Conservation (phyloP, 2,329 filamentous ascomycete species). For the Dryadomyces quercus-mongolicae region DNA sequence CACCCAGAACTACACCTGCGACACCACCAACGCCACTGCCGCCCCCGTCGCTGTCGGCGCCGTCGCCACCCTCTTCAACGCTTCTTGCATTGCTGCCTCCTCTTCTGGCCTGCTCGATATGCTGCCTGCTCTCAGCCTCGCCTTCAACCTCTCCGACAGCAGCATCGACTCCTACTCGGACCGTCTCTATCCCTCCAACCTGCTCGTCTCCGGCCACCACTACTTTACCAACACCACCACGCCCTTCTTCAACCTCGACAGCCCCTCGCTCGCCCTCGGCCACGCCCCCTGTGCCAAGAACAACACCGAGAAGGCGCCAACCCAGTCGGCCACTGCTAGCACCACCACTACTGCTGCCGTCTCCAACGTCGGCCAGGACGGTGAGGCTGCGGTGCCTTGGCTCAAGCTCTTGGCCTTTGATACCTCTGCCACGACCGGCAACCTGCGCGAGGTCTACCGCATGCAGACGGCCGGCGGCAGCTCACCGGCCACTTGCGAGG, state of each 20-base stretch:
- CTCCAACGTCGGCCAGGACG: constrained; percentile 36
- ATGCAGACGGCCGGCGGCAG: constrained; percentile 74
- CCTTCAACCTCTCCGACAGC: constrained; percentile 42
- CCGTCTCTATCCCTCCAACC: constrained; percentile 42
- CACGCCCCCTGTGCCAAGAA: constrained; percentile 52
- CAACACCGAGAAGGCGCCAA: constrained; percentile 44
- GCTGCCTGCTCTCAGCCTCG: constrained; percentile 56
- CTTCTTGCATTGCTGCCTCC: constrained; percentile 62
- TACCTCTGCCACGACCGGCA: constrained; percentile 38
- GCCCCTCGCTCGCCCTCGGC: constrained; percentile 39
- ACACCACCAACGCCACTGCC: constrained; percentile 43
- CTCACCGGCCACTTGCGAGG: constrained; percentile 60
- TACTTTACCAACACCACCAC: constrained; percentile 59
- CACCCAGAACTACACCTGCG: constrained; percentile 90
- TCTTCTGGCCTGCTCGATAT: constrained; percentile 53
- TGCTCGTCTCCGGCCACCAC: constrained; percentile 62
- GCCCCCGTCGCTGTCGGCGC: constrained; percentile 59
- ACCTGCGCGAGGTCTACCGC: constrained; percentile 67
- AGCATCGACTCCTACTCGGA: constrained; percentile 15
- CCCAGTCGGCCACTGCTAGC: constrained; percentile 25
- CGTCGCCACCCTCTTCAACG: constrained; percentile 76
- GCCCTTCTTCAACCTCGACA: constrained; percentile 71
- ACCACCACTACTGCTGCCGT: constrained; percentile 31
- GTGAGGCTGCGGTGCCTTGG: constrained; percentile 66
- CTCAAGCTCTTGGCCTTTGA: constrained; percentile 51